phyloP scores from a whole-genome alignment of 495 filamentous ascomycete species.

The Neurospora africana region DNA sequence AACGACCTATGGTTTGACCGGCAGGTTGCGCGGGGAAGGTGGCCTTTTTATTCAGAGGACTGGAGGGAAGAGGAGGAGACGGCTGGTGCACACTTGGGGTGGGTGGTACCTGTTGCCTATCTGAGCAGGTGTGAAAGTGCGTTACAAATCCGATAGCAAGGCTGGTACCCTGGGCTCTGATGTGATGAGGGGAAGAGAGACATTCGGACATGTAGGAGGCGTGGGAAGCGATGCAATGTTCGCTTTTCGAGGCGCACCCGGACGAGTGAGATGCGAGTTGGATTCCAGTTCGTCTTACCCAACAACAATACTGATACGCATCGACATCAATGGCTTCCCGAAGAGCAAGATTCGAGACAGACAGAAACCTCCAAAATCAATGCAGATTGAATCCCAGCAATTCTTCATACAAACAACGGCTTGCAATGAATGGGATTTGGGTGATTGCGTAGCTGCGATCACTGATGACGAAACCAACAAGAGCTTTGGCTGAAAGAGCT shows the following conservation, averaged over 20 bases:
- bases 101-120: not conserved
- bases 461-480: slow-evolving; percentile 15
- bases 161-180: not conserved
- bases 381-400: not conserved
- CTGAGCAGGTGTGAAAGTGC: not conserved
- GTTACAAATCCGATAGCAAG: not conserved
- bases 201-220: not conserved
- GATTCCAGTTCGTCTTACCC: not conserved
- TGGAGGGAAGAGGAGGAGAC: not conserved
- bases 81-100: not conserved
- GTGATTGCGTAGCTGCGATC: slow-evolving; percentile 8
- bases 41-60: not conserved
- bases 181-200: not conserved
- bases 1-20: not conserved
- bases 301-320: not conserved
- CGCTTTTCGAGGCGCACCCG: not conserved
- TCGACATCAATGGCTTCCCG: not conserved
- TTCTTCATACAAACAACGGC: not conserved
- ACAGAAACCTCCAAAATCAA: not conserved
- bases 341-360: not conserved
- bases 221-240: not conserved
- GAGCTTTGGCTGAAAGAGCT: not conserved
- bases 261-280: not conserved
- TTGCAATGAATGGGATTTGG: not conserved
- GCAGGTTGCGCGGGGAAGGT: not conserved